Base-by-base conservation (phyloP, 805 yeast species). In the Ogataea pignaliae region DNA sequence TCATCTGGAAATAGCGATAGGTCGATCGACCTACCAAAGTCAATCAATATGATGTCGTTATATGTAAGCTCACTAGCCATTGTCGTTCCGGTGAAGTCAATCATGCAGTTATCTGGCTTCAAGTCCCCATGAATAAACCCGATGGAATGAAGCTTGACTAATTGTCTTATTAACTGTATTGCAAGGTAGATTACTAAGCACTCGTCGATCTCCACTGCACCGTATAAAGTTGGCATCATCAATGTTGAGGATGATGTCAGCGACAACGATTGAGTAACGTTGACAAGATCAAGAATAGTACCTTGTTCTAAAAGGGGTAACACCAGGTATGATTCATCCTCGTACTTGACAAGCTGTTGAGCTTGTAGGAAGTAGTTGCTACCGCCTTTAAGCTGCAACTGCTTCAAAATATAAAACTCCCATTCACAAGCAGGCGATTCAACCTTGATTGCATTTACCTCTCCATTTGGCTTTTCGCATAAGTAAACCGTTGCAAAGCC, bases 71-170 rank as follows among this genome's bases (percentile, higher is more conserved):
- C 47, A 6, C 37, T 39, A 5, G 44, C 29, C 5, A 50, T 54
- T 0, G 46, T 50, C 26, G 55, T 45, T 13, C 67, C 64, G 3
- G 44, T 13, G 34, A 85, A 70, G 34, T 85, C 64, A 0, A 88
- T 57, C 95, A 89, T 85, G 51, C 93, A 85, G 58, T 88, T 89
- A 50, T 86, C 96, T 0, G 96, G 83, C 57, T 85, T 86, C 42
- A 89, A 62, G 59, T 89, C 95, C 2, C 96, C 95, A 65, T 89
- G 97, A 11, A 89, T 69, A 1, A 89, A 79, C 0, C 83, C 83
- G 13, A 74, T 62, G 0, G 63, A 60, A 56, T 89, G 97, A n/a
- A 90, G 61, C 2, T 67, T 61, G 41, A 79, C 81, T 6, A 88
- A 63, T 0, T 78, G 70, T 35, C 76, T 71, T 37, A 89, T 55